phyloP scores from a whole-genome alignment of 805 yeast species.

The Yarrowia phangngaensis region DNA sequence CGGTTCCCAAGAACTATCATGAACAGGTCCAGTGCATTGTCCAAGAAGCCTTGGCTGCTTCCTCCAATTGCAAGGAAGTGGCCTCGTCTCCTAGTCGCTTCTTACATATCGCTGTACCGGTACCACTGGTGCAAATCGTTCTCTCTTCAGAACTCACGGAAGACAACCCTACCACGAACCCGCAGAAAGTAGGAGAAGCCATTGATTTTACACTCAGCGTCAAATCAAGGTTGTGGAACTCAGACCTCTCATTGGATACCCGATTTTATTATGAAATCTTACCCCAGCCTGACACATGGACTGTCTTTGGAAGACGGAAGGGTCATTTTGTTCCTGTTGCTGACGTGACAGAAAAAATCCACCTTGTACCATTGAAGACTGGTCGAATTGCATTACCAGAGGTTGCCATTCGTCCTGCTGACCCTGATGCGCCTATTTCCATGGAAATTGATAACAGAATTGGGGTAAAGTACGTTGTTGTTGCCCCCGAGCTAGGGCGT shows the following conservation, averaged over 20 bases:
- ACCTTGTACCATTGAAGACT: conserved; percentile 65
- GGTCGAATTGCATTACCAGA: conserved; percentile 71
- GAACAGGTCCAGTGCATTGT: conserved; percentile 13
- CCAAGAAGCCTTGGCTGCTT: conserved; percentile 14
- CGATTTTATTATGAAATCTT: conserved; percentile 48
- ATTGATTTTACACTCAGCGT: conserved; percentile 22
- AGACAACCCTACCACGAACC: conserved; percentile 15
- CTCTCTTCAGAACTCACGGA: conserved; percentile 14
- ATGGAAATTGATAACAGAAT: conserved; percentile 65
- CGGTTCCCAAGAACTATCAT: conserved; percentile 11
- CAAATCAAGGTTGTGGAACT: conserved; percentile 24
- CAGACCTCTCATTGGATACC: conserved; percentile 29
- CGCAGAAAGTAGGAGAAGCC: conserved; percentile 2
- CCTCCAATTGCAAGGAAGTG: not conserved
- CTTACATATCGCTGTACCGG: conserved; percentile 19
- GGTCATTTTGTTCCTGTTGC: conserved; percentile 45
- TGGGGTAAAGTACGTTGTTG: conserved; percentile 62
- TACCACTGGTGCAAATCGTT: conserved; percentile 27
- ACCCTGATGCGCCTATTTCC: conserved; percentile 31
- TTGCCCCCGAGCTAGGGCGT: conserved; percentile 65
- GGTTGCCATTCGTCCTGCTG: conserved; percentile 46
- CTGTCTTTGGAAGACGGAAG: conserved; percentile 66
- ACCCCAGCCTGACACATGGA: conserved; percentile 67
- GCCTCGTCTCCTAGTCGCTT: not conserved
- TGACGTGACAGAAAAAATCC: conserved; percentile 31